phyloP scores from a whole-genome alignment of 805 yeast species.

The Cyberlindnera suaveolens region DNA sequence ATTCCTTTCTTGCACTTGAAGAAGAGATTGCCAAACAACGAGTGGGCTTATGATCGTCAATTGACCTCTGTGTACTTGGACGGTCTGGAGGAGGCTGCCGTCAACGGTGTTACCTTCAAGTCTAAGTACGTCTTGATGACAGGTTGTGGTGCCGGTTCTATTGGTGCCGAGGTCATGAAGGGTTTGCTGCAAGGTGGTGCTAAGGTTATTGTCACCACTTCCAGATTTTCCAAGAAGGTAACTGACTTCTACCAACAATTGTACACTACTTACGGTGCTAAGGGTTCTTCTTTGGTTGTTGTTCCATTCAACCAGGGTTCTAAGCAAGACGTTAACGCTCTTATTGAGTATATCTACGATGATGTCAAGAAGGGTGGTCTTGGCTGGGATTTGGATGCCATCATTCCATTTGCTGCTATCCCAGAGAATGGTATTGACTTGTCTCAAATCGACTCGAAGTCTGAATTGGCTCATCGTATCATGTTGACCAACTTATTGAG shows the following conservation, averaged over 20 bases:
- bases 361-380: conserved; percentile 82
- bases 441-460: conserved; percentile 86
- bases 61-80: conserved; percentile 76
- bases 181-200: conserved; percentile 98
- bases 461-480: conserved; percentile 97
- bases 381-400: conserved; percentile 96
- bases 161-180: conserved; percentile 94
- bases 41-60: conserved; percentile 79
- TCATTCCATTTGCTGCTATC: conserved; percentile 97
- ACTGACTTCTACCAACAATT: conserved; percentile 94
- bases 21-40: conserved; percentile 62
- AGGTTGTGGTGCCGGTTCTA: conserved; percentile 99
- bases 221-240: conserved; percentile 87
- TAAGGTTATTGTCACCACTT: conserved; percentile 91
- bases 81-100: conserved; percentile 89
- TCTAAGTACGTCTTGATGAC: conserved; percentile 87
- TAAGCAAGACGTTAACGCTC: conserved; percentile 83
- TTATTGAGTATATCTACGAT: conserved; percentile 79
- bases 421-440: conserved; percentile 98
- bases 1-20: conserved; percentile 93
- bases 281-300: conserved; percentile 87
- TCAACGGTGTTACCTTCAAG: conserved; percentile 86
- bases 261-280: conserved; percentile 88
- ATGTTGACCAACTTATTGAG: conserved; percentile 95
- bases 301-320: conserved; percentile 99